These are phyloP conservation scores for Tetrapisispora pingtungensis DNA, from an alignment of 805 yeast genomes.

Conservation along the genomic window DNA sequence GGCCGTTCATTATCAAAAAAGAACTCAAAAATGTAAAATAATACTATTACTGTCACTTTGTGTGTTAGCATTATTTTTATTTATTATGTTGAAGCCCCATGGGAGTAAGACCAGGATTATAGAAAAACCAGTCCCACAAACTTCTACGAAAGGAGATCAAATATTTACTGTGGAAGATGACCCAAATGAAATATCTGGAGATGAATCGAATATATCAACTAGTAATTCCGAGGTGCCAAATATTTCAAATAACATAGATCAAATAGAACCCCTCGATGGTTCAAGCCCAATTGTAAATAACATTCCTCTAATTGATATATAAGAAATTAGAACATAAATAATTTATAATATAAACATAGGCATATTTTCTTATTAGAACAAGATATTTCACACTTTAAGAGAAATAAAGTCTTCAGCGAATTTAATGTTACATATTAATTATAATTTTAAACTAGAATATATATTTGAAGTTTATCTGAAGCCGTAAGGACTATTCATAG, in stretches of 20 bases:
- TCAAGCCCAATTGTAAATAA: background rate
- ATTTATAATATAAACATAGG: no score
- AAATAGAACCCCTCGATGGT: background rate
- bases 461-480: slow-evolving; percentile 19
- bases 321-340: background rate
- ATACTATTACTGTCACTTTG: slow-evolving; percentile 63
- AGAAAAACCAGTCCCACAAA: background rate
- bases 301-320: background rate
- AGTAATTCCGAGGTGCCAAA: background rate
- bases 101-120: slow-evolving; percentile 2
- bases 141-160: background rate
- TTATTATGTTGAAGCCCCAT: slow-evolving; percentile 60
- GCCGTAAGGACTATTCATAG: slow-evolving; percentile 39
- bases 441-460: background rate
- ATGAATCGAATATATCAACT: no score
- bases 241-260: background rate
- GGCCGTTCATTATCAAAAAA: slow-evolving; percentile 74
- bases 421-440: background rate
- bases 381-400: no score
- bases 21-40: slow-evolving; percentile 84
- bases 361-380: no score
- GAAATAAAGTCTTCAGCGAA: no score
- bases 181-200: no score
- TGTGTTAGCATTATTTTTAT: slow-evolving; percentile 59
- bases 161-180: background rate